Conservation (phyloP, 441 rosid species). For the Eutrema salsugineum region DNA sequence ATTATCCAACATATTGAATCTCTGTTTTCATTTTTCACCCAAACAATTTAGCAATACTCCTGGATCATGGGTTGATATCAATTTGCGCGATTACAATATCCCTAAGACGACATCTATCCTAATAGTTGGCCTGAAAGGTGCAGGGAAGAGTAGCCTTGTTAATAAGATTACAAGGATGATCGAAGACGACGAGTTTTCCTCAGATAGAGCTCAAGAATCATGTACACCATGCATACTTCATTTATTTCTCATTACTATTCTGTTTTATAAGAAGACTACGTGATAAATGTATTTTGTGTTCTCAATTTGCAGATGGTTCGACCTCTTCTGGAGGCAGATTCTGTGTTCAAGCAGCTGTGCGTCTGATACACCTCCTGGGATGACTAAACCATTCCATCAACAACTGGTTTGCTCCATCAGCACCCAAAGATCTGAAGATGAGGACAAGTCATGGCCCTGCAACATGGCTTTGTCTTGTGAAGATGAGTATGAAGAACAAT, state of each 20-base stretch:
- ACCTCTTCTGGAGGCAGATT: constrained; percentile 54
- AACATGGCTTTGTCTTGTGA: too few relatives aligned
- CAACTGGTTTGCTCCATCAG: too few relatives aligned
- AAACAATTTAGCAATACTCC: constrained; percentile 40
- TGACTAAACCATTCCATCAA: too few relatives aligned
- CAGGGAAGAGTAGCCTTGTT: constrained; percentile 85
- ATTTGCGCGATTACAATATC: constrained; percentile 39
- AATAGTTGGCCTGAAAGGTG: constrained; percentile 73
- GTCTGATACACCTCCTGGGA: too few relatives aligned
- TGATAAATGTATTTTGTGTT: not conserved
- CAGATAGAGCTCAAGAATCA: constrained; percentile 85
- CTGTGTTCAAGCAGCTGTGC: too few relatives aligned
- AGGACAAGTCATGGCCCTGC: too few relatives aligned
- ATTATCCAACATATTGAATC: too few relatives aligned
- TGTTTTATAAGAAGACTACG: not conserved
- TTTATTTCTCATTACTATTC: not conserved
- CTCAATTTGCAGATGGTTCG: constrained; percentile 38
- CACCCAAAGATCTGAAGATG: too few relatives aligned
- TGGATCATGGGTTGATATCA: constrained; percentile 56
- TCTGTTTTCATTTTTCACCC: not conserved
- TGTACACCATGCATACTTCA: constrained; percentile 35
- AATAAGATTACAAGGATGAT: constrained; percentile 68
- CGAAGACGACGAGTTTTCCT: constrained; percentile 56
- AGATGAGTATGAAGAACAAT: too few relatives aligned
- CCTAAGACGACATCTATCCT: constrained; percentile 60